Evolutionary conservation across 495 filamentous ascomycete genomes (phyloP), one percentile per base, ranked within the genome.

Genomic region (Aspergillus bertholletiae): DNA sequence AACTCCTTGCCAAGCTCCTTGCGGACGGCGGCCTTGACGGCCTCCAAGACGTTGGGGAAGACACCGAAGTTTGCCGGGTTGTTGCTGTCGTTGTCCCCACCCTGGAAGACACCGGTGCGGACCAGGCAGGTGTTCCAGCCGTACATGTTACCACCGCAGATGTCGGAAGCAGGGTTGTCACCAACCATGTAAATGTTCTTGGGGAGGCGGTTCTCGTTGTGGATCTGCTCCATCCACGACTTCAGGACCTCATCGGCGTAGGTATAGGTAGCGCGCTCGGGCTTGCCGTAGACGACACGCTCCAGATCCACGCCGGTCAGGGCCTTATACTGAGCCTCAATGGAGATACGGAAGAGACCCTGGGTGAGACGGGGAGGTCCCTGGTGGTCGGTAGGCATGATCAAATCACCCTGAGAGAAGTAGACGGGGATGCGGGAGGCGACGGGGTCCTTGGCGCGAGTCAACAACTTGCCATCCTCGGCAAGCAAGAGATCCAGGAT

Each of bases 271-370:
- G 88, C 88, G 48, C 80, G 69, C 72, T 91, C 88, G 35, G 88
- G 88, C 78, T 91, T 91, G 61, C 88, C 88, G 72, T 90, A 91
- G 52, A 91, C 84, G n/a, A 88, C 83, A 74, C 88, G 88, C 80
- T 90, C 88, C 12, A 91, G 80, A 43, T 90, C 87, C 2, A 79
- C 75, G 46, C 87, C 88, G 0, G 88, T 89, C 45, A 88, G 69
- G 20, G 86, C 79, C 69, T 86, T 88, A 77, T 89, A 90, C 79
- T 89, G 86, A 52, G 87, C 86, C 69, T 90, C 88, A 46, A 91
- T 77, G 18, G 82, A 79, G 63, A 89, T 87, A 57, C 88, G 85
- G 84, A 90, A 91, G 5, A 82, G 76, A 64, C 87, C 87, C 66
- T 88, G 88, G 48, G 82, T 85, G 77, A 89, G 85, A 61, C 88